These are phyloP conservation scores for Heterobasidion occidentale DNA, from an alignment of 1,284 basidiomycete genomes.

Conservation along the genomic window DNA sequence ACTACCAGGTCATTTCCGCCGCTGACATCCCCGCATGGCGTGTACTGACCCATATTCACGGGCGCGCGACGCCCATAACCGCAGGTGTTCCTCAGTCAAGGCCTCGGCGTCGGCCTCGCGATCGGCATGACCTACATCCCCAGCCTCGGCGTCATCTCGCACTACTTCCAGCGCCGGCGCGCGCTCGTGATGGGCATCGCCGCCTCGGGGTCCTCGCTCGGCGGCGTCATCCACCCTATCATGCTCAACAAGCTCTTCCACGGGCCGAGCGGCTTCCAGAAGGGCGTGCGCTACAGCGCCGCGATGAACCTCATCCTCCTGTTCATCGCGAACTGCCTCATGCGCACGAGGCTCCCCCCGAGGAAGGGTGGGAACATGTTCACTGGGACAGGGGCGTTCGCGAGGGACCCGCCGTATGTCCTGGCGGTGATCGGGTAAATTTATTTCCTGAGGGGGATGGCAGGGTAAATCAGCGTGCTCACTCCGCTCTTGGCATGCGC, in stretches of 20 bases:
- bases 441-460: not conserved
- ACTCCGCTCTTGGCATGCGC: not conserved
- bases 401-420: not conserved
- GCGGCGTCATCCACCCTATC: conserved; percentile 20
- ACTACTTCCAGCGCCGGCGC: conserved; percentile 13
- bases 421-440: not conserved
- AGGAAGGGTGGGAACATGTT: not conserved
- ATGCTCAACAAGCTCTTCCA: conserved; percentile 22
- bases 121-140: conserved; percentile 11
- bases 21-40: not conserved
- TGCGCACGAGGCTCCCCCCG: conserved; percentile 1
- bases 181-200: conserved; percentile 14
- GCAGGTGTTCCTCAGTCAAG: conserved; percentile 15
- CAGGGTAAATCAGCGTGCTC: not conserved
- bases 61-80: not conserved
- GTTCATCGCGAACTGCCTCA: conserved; percentile 7
- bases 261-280: conserved; percentile 9
- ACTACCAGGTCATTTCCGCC: conserved; percentile 8
- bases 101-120: conserved; percentile 13
- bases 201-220: conserved; percentile 14
- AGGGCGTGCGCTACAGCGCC: conserved; percentile 7
- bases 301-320: conserved; percentile 2
- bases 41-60: not conserved
- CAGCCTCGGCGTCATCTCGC: conserved; percentile 10
- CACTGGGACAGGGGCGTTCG: not conserved